A percentile compares a stretch with the other conserved stretches of the same genome.
Evolutionary conservation across 257 asterid genomes (phyloP).

Genomic region (Fraxinus americana): DNA sequence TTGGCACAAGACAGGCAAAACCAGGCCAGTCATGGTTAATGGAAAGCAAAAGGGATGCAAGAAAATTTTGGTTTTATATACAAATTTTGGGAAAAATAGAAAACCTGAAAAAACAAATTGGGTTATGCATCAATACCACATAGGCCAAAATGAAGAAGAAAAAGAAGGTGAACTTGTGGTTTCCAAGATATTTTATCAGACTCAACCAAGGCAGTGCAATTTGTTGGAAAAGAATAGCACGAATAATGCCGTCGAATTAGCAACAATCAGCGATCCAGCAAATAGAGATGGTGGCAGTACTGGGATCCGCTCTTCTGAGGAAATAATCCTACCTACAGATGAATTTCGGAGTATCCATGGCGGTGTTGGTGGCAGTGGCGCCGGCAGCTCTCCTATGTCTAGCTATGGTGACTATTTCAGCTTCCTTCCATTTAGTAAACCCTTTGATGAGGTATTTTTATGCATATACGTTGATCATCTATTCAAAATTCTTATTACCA

Average conservation of each 20-base stretch:
- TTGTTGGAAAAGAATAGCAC: slow-evolving; percentile 54
- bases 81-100: slow-evolving; percentile 89
- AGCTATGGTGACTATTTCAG: slow-evolving; percentile 63
- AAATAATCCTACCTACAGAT: slow-evolving; percentile 49
- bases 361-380: slow-evolving; percentile 29
- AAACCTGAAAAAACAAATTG: slow-evolving; percentile 97
- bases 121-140: slow-evolving; percentile 98
- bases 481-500: no score
- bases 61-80: slow-evolving; percentile 85
- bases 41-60: slow-evolving; percentile 97
- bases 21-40: slow-evolving; percentile 86
- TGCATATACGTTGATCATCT: background rate
- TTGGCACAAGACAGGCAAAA: slow-evolving; percentile 99
- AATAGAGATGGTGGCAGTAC: slow-evolving; percentile 41
- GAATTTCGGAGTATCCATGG: slow-evolving; percentile 45
- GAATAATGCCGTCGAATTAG: slow-evolving; percentile 27
- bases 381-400: slow-evolving; percentile 44
- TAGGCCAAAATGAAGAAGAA: slow-evolving; percentile 92
- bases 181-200: slow-evolving; percentile 89
- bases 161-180: slow-evolving; percentile 94
- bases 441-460: slow-evolving; percentile 72
- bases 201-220: slow-evolving; percentile 90
- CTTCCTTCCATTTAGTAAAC: slow-evolving; percentile 67
- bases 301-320: slow-evolving; percentile 60
- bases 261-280: slow-evolving; percentile 18